Evolutionary conservation across 371 early-diverging fungal genomes (phyloP).

Genomic region (Lichtheimia ornata): DNA sequence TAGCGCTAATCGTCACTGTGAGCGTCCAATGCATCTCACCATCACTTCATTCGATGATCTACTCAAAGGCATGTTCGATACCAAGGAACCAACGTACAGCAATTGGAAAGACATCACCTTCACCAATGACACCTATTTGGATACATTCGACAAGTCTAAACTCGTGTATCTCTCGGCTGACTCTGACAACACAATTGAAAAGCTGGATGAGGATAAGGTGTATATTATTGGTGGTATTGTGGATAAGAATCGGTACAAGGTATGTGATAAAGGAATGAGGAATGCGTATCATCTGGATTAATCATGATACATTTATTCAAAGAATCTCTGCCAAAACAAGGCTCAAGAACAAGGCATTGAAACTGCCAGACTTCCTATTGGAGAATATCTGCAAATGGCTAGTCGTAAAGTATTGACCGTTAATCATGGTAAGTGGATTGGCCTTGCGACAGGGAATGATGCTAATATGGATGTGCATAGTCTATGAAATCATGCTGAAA

Average conservation of each 20-base stretch:
- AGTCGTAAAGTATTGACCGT: conserved; percentile 88
- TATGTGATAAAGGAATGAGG: conserved; percentile 8
- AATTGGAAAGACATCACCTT: conserved; percentile 49
- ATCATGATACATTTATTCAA: background rate
- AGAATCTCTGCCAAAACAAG: conserved; percentile 75
- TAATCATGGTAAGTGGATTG: conserved; percentile 73
- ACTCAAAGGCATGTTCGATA: conserved; percentile 37
- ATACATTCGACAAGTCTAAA: conserved; percentile 52
- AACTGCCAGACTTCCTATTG: conserved; percentile 87
- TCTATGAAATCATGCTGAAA: conserved; percentile 79
- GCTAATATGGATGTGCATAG: conserved; percentile 26
- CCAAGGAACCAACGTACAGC: conserved; percentile 40
- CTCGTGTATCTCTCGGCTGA: conserved; percentile 92
- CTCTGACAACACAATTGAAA: conserved; percentile 66
- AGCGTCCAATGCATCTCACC: conserved; percentile 50
- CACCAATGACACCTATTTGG: conserved; percentile 37
- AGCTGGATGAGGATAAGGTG: conserved; percentile 70
- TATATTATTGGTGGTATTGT: conserved; percentile 96
- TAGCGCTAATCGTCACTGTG: conserved; percentile 58
- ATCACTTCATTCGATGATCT: conserved; percentile 50
- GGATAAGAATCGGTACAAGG: conserved; percentile 90
- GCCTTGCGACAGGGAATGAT: background rate
- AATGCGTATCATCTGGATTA: background rate
- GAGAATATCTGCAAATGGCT: conserved; percentile 75
- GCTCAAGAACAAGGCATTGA: conserved; percentile 76